phyloP scores from a whole-genome alignment of 176 grass and related monocot genomes.

The Calamus simplicifolius region DNA sequence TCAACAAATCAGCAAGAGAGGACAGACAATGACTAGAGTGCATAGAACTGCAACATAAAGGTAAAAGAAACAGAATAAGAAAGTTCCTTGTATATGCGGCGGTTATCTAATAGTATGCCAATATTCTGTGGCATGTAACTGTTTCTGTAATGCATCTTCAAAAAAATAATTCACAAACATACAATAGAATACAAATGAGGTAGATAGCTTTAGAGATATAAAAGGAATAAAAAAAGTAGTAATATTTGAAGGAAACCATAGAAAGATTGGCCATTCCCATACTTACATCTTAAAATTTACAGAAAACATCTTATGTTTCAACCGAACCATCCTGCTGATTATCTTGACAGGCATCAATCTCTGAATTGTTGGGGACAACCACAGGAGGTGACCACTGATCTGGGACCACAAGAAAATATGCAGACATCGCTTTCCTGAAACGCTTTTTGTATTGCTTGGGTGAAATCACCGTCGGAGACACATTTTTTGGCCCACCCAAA shows the following conservation, averaged over 20 bases:
- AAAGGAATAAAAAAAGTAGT: conserved; percentile 24
- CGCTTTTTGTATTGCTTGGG: conserved; percentile 94
- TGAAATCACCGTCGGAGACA: conserved; percentile 86
- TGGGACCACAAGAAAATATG: conserved; percentile 89
- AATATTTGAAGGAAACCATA: conserved; percentile 10
- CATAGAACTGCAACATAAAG: too few species aligned
- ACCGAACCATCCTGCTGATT: conserved; percentile 17
- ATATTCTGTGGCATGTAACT: too few species aligned
- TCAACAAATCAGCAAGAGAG: too few species aligned
- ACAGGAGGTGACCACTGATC: conserved; percentile 72
- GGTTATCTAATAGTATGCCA: too few species aligned
- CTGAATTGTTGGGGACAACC: conserved; percentile 31
- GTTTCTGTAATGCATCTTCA: too few species aligned
- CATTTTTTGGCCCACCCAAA: conserved; percentile 88
- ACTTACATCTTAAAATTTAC: conserved; percentile 11
- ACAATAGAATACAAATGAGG: conserved; percentile 5
- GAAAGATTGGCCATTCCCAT: conserved; percentile 8
- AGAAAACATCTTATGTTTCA: conserved; percentile 20
- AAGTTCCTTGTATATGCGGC: too few species aligned
- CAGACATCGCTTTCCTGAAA: conserved; percentile 93
- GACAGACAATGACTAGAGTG: too few species aligned
- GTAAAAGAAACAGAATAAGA: too few species aligned
- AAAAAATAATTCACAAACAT: too few species aligned
- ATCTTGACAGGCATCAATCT: conserved; percentile 38
- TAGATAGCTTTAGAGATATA: not conserved